Percentiles rank a stretch among this genome's conserved stretches.
Evolutionary conservation across 1,284 basidiomycete genomes (phyloP).

Genomic region (Sporisorium iseilematis-ciliati): DNA sequence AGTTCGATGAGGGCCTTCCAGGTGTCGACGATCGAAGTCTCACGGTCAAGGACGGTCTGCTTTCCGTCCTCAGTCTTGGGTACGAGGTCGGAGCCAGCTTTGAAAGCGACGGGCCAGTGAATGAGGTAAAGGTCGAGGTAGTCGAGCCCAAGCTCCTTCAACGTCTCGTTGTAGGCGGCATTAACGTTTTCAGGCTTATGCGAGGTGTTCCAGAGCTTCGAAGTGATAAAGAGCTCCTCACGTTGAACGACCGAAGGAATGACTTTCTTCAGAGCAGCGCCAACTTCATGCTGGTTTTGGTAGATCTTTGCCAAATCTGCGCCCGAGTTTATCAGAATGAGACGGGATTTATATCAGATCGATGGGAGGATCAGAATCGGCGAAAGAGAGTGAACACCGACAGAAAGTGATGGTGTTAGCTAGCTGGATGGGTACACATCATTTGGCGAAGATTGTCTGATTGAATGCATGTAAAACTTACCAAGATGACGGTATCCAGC

Average conservation of each 20-base stretch:
- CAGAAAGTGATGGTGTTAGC: too few relatives aligned
- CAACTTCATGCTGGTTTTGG: conserved; percentile 70
- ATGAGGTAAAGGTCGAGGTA: conserved; percentile 75
- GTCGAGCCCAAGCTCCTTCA: conserved; percentile 69
- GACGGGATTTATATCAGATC: too few relatives aligned
- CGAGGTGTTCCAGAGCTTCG: conserved; percentile 76
- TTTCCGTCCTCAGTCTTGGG: conserved; percentile 73
- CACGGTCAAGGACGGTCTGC: conserved; percentile 74
- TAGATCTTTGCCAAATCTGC: conserved; percentile 65
- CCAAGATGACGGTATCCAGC: conserved; percentile 64
- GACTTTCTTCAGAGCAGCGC: conserved; percentile 71
- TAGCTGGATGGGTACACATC: too few relatives aligned
- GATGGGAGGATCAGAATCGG: too few relatives aligned
- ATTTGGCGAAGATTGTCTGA: too few relatives aligned
- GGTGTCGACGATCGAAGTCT: conserved; percentile 79
- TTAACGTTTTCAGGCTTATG: conserved; percentile 72
- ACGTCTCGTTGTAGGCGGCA: conserved; percentile 70
- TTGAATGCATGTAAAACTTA: too few relatives aligned
- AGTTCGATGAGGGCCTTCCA: conserved; percentile 83
- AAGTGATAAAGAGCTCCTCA: conserved; percentile 73
- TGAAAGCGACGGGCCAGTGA: conserved; percentile 82
- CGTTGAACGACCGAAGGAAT: conserved; percentile 70
- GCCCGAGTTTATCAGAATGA: too few relatives aligned
- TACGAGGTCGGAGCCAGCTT: conserved; percentile 69
- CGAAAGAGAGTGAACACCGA: too few relatives aligned